These are phyloP conservation scores for Periconia sp. DNA, from an alignment of 2,329 filamentous ascomycete species.

Conservation along the genomic window DNA sequence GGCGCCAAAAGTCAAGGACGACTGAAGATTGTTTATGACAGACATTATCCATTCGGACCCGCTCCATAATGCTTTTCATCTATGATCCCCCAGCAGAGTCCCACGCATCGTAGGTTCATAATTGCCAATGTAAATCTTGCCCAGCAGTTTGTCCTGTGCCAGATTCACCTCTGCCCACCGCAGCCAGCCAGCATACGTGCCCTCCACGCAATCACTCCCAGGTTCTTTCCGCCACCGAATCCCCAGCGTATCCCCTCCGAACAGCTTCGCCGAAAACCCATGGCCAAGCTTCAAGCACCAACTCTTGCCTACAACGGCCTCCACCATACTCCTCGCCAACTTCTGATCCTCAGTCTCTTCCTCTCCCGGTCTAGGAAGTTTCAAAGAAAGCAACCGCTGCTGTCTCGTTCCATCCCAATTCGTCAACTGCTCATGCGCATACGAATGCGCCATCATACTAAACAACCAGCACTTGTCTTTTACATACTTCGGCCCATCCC, in stretches of 20 bases:
- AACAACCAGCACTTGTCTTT: slow-evolving; percentile 34
- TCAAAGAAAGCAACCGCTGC: slow-evolving; percentile 54
- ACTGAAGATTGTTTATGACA: too few species aligned
- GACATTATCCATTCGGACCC: too few species aligned
- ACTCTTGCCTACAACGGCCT: slow-evolving; percentile 52
- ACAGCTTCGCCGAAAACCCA: slow-evolving; percentile 54
- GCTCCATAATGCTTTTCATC: background rate
- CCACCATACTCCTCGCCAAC: slow-evolving; percentile 54
- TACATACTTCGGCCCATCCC: slow-evolving; percentile 58
- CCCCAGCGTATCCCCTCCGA: slow-evolving; percentile 52
- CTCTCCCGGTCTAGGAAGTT: slow-evolving; percentile 42
- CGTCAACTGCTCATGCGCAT: slow-evolving; percentile 51
- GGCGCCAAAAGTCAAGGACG: too few species aligned
- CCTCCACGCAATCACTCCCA: slow-evolving; percentile 52
- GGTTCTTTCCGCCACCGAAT: slow-evolving; percentile 56
- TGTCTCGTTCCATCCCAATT: slow-evolving; percentile 54
- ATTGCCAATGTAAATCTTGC: slow-evolving; percentile 14
- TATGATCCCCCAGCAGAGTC: background rate
- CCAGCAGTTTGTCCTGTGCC: slow-evolving; percentile 39
- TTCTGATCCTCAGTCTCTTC: slow-evolving; percentile 50
- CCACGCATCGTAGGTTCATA: slow-evolving; percentile 18
- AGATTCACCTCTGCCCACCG: slow-evolving; percentile 54
- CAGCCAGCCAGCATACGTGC: slow-evolving; percentile 60
- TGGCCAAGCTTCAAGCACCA: slow-evolving; percentile 61
- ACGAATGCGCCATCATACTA: slow-evolving; percentile 23